phyloP scores from a whole-genome alignment of 2,329 filamentous ascomycete species.

The Fusarium beomiforme region DNA sequence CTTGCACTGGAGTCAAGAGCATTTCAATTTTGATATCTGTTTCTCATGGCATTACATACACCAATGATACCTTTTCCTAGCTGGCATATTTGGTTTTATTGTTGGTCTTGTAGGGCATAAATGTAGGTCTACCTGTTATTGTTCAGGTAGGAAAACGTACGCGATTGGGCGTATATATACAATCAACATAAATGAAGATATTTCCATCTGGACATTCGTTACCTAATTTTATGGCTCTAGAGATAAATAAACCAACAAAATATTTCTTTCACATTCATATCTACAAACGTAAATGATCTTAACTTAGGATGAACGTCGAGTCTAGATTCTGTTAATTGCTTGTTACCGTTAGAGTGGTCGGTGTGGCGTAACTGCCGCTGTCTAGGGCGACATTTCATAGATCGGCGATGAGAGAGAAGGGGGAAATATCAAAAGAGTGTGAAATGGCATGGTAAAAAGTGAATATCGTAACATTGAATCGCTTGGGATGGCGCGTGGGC shows the following conservation, averaged over 20 bases:
- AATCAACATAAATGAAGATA: conserved; percentile 22
- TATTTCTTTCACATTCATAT: not conserved
- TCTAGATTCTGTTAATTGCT: not conserved
- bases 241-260: not conserved
- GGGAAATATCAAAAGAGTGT: not conserved
- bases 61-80: conserved; percentile 40
- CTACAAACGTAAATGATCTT: not conserved
- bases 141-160: conserved; percentile 1
- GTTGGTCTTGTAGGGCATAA: conserved; percentile 9
- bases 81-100: conserved; percentile 23
- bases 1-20: conserved; percentile 38
- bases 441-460: conserved; percentile 17
- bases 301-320: not conserved
- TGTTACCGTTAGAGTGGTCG: not conserved
- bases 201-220: not conserved
- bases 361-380: not conserved
- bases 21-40: conserved; percentile 26
- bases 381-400: not conserved
- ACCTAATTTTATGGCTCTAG: not conserved
- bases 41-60: conserved; percentile 35
- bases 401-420: not conserved
- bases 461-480: conserved; percentile 19
- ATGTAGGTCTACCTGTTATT: conserved; percentile 9
- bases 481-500: conserved; percentile 4
- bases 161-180: conserved; percentile 9